These are phyloP conservation scores for Carpinus fangiana DNA, from an alignment of 306 rosid species.

Conservation along the genomic window DNA sequence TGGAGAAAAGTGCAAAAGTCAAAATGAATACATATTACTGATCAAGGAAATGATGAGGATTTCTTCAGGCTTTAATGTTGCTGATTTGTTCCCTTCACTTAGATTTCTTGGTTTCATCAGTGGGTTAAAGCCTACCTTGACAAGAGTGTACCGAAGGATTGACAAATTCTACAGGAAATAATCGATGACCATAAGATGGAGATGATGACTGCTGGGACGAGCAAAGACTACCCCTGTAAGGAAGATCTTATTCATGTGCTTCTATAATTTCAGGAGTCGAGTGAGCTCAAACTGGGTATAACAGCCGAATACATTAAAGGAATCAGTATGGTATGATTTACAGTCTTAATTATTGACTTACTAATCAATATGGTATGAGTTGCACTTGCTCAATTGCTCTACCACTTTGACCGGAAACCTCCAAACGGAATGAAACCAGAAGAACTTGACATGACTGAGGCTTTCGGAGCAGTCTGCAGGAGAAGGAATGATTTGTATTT, in stretches of 20 bases:
- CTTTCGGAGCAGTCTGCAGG: neutral
- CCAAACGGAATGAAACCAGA: conserved; percentile 28
- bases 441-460: conserved; percentile 36
- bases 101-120: conserved; percentile 18
- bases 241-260: conserved; percentile 37
- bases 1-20: conserved; percentile 23
- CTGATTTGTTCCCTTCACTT: conserved; percentile 32
- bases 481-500: conserved; percentile 20
- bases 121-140: conserved; percentile 10
- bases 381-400: conserved; percentile 16
- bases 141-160: conserved; percentile 3
- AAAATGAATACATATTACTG: conserved; percentile 9
- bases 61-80: conserved; percentile 12
- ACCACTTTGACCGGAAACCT: conserved; percentile 34
- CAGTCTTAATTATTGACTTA: neutral
- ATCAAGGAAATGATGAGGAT: neutral
- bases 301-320: conserved; percentile 31
- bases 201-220: neutral
- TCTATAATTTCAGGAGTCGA: conserved; percentile 24
- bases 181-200: conserved; percentile 8
- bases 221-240: neutral
- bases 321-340: conserved; percentile 22
- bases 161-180: conserved; percentile 27
- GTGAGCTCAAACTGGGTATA: neutral
- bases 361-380: too few relatives aligned